These are phyloP conservation scores for Chamaecyparis obtusa DNA, from an alignment of 75 land plant species.

Conservation along the genomic window DNA sequence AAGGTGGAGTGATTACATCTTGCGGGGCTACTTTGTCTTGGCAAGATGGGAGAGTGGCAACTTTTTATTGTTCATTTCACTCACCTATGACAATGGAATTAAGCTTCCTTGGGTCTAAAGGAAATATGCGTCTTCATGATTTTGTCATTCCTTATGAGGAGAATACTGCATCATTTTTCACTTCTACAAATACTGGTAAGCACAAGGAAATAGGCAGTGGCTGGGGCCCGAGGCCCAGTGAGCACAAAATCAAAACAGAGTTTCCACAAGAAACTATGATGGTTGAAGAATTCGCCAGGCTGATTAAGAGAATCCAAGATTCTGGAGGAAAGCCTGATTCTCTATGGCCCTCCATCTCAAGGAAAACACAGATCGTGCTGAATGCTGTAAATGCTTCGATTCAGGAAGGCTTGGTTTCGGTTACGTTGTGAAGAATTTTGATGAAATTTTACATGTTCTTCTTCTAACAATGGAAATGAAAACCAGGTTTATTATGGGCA, in stretches of 20 bases:
- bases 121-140: constrained; percentile 41
- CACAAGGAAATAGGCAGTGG: constrained; percentile 14
- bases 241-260: constrained; percentile 9
- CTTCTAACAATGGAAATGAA: too few species aligned
- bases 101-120: constrained; percentile 41
- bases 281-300: constrained; percentile 65
- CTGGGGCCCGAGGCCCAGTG: constrained; percentile 26
- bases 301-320: constrained; percentile 41
- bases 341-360: constrained; percentile 51
- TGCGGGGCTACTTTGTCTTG: constrained; percentile 62
- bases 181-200: constrained; percentile 1
- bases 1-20: constrained; percentile 57
- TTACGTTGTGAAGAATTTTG: neutral
- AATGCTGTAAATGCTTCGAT: constrained; percentile 73
- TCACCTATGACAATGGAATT: constrained; percentile 57
- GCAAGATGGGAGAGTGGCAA: constrained; percentile 68
- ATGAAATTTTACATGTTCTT: neutral
- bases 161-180: constrained; percentile 17
- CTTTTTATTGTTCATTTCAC: constrained; percentile 69
- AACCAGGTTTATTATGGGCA: neutral
- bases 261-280: constrained; percentile 63
- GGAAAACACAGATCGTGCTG: constrained; percentile 69
- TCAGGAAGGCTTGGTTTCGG: constrained; percentile 44
- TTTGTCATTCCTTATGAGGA: constrained; percentile 64
- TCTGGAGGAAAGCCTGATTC: constrained; percentile 35